These are phyloP conservation scores for Colletotrichum tropicicola DNA, from an alignment of 2,329 filamentous ascomycete genomes.

Conservation along the genomic window DNA sequence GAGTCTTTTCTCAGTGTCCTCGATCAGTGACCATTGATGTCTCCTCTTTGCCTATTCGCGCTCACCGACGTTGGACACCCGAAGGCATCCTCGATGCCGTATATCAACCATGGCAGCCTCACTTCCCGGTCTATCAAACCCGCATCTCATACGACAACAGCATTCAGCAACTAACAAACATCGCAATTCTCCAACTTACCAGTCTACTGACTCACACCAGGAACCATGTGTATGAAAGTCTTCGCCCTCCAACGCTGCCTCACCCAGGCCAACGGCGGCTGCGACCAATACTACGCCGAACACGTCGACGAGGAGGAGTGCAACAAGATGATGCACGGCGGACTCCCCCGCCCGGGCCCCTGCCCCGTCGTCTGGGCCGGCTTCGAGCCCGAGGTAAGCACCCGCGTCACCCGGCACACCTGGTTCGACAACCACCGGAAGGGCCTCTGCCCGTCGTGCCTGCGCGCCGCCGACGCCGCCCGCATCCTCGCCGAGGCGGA, in stretches of 20 bases:
- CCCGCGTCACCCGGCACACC: conserved; percentile 4
- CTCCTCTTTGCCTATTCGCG: neutral
- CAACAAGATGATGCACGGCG: neutral
- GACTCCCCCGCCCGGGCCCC: neutral
- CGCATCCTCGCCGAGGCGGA: neutral
- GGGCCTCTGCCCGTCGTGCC: conserved; percentile 1
- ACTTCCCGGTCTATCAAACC: no score
- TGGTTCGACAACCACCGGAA: neutral
- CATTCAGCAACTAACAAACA: neutral
- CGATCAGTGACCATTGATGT: neutral
- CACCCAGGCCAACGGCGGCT: neutral
- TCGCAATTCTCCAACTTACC: neutral
- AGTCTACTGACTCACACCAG: neutral
- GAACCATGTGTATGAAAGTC: conserved; percentile 18
- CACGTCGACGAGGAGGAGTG: neutral
- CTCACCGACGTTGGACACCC: neutral
- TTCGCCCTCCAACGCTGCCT: conserved; percentile 21
- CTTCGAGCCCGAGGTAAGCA: conserved; percentile 10
- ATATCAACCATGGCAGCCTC: neutral
- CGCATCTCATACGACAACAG: no score
- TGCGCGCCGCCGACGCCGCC: neutral
- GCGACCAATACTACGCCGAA: conserved; percentile 23
- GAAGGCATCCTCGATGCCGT: neutral
- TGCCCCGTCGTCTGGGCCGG: conserved; percentile 19
- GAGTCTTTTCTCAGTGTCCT: no score